These are phyloP conservation scores for Eucalyptus brandiana DNA, from an alignment of 345 rosid genomes.

Conservation along the genomic window DNA sequence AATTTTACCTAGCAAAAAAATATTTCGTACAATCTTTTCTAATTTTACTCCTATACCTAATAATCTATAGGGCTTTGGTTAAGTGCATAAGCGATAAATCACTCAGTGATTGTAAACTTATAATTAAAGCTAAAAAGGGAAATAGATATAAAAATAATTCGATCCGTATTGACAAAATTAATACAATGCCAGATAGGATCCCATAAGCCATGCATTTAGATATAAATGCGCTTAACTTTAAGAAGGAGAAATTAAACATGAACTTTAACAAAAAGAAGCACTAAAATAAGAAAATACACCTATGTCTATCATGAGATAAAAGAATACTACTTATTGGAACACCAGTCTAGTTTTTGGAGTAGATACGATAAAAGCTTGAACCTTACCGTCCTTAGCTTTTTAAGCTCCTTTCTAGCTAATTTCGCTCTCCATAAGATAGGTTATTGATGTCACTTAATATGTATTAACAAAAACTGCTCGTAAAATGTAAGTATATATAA, in stretches of 20 bases:
- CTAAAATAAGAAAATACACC: background rate
- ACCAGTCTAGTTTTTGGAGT: background rate
- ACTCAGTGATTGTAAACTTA: background rate
- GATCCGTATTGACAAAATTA: background rate
- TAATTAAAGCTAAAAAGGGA: background rate
- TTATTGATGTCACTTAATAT: too few species aligned
- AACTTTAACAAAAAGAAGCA: background rate
- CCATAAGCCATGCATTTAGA: background rate
- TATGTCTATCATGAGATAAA: background rate
- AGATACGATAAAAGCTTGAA: background rate
- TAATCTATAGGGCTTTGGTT: background rate
- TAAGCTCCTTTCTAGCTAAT: slow-evolving; percentile 85
- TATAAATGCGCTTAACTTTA: background rate
- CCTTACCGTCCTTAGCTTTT: slow-evolving; percentile 74
- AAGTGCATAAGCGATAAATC: background rate
- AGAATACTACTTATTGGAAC: background rate
- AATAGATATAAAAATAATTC: background rate
- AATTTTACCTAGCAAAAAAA: background rate
- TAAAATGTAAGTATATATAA: too few species aligned
- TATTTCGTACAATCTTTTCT: background rate
- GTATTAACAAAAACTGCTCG: too few species aligned
- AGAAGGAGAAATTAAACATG: background rate
- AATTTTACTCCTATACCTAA: background rate
- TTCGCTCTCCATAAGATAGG: slow-evolving; percentile 50
- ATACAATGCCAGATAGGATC: background rate